A percentile compares a stretch with the other conserved stretches of the same genome.
Evolutionary conservation across 257 asterid species (phyloP).

Genomic region (Gentiana dahurica): DNA sequence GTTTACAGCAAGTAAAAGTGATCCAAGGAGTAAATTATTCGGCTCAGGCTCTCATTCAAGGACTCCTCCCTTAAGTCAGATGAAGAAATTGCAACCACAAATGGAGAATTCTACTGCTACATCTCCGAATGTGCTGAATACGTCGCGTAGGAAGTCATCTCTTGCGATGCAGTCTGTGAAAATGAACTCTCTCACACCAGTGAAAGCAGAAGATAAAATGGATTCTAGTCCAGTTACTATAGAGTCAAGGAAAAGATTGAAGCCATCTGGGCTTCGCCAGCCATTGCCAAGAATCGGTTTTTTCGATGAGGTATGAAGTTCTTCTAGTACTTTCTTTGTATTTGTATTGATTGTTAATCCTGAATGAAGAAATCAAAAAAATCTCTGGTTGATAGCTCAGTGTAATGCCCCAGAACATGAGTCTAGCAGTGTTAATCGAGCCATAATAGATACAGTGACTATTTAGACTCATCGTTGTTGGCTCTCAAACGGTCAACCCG

Average conservation of each 20-base stretch:
- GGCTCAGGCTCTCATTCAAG: conserved; percentile 20
- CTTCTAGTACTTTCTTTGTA: too few relatives aligned
- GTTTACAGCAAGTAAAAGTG: conserved; percentile 15
- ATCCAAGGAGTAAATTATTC: conserved; percentile 15
- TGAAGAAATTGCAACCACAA: conserved; percentile 5
- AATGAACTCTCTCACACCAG: conserved; percentile 8
- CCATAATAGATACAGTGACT: too few relatives aligned
- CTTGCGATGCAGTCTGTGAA: conserved; percentile 4
- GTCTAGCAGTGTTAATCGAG: too few relatives aligned
- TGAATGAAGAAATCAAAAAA: too few relatives aligned
- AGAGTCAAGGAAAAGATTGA: conserved; percentile 13
- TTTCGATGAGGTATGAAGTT: conserved; percentile 41
- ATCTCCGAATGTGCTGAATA: not conserved
- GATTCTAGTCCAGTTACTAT: conserved; percentile 5
- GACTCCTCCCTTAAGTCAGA: conserved; percentile 15
- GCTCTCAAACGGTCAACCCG: too few relatives aligned
- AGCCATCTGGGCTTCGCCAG: conserved; percentile 46
- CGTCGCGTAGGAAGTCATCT: conserved; percentile 2
- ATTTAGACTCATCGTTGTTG: too few relatives aligned
- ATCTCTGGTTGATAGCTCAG: too few relatives aligned
- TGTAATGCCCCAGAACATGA: too few relatives aligned
- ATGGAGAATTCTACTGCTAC: not conserved
- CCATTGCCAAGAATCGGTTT: conserved; percentile 56
- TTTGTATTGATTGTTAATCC: not conserved
- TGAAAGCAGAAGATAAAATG: not conserved